Conservation (phyloP, 495 filamentous ascomycete species). For the Margaritispora aquatica region DNA sequence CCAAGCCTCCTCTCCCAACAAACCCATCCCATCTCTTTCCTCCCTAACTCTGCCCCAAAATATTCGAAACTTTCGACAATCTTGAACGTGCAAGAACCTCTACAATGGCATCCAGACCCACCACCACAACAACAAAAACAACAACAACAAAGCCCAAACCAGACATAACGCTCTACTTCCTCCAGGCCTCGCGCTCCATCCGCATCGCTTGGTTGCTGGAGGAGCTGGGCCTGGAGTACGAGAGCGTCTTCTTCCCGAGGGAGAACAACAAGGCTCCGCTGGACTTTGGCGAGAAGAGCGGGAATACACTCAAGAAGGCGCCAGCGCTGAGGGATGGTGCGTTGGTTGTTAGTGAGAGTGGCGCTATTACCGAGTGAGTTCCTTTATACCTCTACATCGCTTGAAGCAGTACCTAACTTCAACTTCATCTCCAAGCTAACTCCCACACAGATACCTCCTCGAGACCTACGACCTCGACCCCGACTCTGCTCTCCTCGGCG, state of each 20-base stretch:
- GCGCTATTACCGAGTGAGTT: conserved; percentile 29
- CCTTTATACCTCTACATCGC: too few species aligned
- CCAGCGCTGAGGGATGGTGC: conserved; percentile 29
- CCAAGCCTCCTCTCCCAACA: too few species aligned
- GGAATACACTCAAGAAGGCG: conserved; percentile 30
- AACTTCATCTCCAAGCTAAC: too few species aligned
- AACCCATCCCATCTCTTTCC: too few species aligned
- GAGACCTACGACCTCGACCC: conserved; percentile 31
- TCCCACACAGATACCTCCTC: conserved; percentile 25
- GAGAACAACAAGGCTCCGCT: conserved; percentile 25
- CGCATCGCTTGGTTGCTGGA: conserved; percentile 37
- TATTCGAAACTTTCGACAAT: too few species aligned
- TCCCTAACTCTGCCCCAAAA: too few species aligned
- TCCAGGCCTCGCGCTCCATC: conserved; percentile 35
- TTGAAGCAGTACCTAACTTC: too few species aligned
- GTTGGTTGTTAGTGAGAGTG: conserved; percentile 31
- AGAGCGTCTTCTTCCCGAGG: conserved; percentile 24
- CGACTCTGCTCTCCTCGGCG: conserved; percentile 27
- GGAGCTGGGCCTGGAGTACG: conserved; percentile 30
- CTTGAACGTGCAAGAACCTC: too few species aligned
- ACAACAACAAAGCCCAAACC: too few species aligned
- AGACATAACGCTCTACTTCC: conserved; percentile 35
- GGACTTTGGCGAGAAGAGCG: conserved; percentile 26
- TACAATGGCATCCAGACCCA: neutral
- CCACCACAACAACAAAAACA: too few species aligned